Conservation (phyloP, 768 basidiomycete species). For the Boletus pseudopeckii region DNA sequence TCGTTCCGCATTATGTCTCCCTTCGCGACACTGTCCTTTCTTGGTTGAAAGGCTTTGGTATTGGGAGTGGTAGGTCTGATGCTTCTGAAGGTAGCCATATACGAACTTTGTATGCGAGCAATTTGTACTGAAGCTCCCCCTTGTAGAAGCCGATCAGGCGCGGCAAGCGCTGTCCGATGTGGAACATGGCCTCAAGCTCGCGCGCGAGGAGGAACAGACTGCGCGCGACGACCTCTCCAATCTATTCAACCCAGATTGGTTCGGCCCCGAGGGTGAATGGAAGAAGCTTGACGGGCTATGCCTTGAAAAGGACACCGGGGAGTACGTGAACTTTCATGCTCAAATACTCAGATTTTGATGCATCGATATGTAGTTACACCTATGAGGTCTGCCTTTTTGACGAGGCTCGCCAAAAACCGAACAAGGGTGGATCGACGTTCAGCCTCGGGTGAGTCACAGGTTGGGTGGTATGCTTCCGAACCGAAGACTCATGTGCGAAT, state of each 20-base stretch:
- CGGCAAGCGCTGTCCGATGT: constrained; percentile 62
- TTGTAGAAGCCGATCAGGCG: constrained; percentile 56
- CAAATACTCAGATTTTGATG: constrained; percentile 6
- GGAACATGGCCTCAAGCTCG: constrained; percentile 52
- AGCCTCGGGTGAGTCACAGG: constrained; percentile 71
- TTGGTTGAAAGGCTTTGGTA: constrained; percentile 61
- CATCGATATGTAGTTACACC: constrained; percentile 59
- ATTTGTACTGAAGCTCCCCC: neutral
- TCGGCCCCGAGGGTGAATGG: constrained; percentile 87
- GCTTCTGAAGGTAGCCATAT: constrained; percentile 38
- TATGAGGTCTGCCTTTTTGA: constrained; percentile 94
- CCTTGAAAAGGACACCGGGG: constrained; percentile 79
- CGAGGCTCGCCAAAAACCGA: constrained; percentile 84
- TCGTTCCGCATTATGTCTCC: constrained; percentile 70
- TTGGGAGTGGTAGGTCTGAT: constrained; percentile 42
- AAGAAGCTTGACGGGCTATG: constrained; percentile 89
- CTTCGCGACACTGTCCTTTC: constrained; percentile 58
- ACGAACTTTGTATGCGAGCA: neutral
- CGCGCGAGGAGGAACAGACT: constrained; percentile 50
- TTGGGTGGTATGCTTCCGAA: neutral
- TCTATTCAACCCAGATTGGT: constrained; percentile 63
- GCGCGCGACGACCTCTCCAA: constrained; percentile 58
- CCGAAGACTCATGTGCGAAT: constrained; percentile 5
- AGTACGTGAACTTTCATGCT: constrained; percentile 55
- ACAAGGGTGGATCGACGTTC: constrained; percentile 68